A percentile compares a stretch with the other conserved stretches of the same genome.
Evolutionary conservation across 805 yeast species (phyloP).

Genomic region (Yamadazyma ubonensis): DNA sequence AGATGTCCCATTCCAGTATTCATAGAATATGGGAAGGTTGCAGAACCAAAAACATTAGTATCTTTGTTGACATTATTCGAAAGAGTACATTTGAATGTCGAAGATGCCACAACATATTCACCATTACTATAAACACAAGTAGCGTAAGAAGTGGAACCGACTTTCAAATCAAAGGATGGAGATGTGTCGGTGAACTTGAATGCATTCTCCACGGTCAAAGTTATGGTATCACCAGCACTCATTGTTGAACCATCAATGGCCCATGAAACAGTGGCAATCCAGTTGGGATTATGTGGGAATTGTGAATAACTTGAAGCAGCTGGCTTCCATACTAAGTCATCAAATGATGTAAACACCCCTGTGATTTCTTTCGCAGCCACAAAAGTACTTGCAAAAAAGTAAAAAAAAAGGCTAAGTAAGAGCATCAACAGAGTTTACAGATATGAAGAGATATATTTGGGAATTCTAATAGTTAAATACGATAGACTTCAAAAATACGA

Average conservation of each 20-base stretch:
- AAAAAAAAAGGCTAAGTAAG: too few relatives aligned
- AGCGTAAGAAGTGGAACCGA: constrained; percentile 19
- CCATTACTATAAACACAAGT: constrained; percentile 22
- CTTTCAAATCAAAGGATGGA: constrained; percentile 15
- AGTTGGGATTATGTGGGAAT: constrained; percentile 8
- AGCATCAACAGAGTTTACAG: not conserved
- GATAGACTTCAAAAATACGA: not conserved
- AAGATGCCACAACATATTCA: constrained; percentile 16
- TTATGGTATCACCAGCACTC: constrained; percentile 27
- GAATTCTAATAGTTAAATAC: too few relatives aligned
- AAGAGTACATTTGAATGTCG: constrained; percentile 20
- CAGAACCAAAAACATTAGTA: constrained; percentile 19
- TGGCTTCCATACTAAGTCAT: constrained; percentile 2
- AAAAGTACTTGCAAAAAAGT: not conserved
- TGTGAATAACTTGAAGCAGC: constrained; percentile 2
- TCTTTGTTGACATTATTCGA: constrained; percentile 12
- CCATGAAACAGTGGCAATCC: constrained; percentile 25
- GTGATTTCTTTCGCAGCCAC: constrained; percentile 8
- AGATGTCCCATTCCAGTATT: constrained; percentile 18
- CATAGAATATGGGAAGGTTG: constrained; percentile 23
- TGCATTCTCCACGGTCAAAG: constrained; percentile 26
- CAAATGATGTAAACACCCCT: constrained; percentile 12
- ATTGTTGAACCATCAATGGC: constrained; percentile 15
- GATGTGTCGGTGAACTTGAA: constrained; percentile 20
- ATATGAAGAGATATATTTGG: not conserved